Base-by-base conservation (phyloP, 306 rosid species). In the Citrullus colocynthis region DNA sequence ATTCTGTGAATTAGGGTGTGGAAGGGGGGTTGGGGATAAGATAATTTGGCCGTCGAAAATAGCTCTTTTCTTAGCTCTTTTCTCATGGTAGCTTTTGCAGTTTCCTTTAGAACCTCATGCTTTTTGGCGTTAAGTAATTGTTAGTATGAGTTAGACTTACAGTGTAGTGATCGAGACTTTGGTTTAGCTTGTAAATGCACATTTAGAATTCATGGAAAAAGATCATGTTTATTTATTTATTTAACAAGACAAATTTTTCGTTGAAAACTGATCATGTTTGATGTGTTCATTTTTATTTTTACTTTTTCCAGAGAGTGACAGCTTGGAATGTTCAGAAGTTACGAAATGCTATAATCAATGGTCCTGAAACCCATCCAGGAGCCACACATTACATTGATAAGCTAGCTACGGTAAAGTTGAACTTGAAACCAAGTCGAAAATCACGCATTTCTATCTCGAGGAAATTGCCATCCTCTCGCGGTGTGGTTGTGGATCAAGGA, bases 331-430 rank as follows among this genome's bases (percentile, higher is more conserved):
- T 83, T 61, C 83, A 13, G 24, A 84, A 86, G 82, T 81, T 94
- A 81, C 89, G 95, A 84, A 84, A 88, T 59, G 91, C 97, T 61
- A 75, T 94, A 54, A 83, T 81, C 79, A 90, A 90, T 77, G 98
- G 98, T 78, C 87, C 98, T 48, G 88, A 89, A 52, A 78, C 80
- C 61, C 96, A 94, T 88, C 98, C 97, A 0, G 98, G 98, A 76
- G 98, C 98, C 45, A 94, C 95, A 59, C 95, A 88, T 71, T 89
- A 87, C 75, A 80, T 80, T 37, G 98, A 94, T 84, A 89, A 88
- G 79, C 76, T 56, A 58, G 79, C 90, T 76, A 82, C 80, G 36
- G 74, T 71, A 36, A 71, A 48, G 17, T 71, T 84, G 79, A 87
- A 48, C 80, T 90, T 94, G 81, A 76, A 72, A 5, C 78, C 73